These are phyloP conservation scores for Anthracocystis setariae DNA, from an alignment of 1,284 basidiomycete species.

Conservation along the genomic window DNA sequence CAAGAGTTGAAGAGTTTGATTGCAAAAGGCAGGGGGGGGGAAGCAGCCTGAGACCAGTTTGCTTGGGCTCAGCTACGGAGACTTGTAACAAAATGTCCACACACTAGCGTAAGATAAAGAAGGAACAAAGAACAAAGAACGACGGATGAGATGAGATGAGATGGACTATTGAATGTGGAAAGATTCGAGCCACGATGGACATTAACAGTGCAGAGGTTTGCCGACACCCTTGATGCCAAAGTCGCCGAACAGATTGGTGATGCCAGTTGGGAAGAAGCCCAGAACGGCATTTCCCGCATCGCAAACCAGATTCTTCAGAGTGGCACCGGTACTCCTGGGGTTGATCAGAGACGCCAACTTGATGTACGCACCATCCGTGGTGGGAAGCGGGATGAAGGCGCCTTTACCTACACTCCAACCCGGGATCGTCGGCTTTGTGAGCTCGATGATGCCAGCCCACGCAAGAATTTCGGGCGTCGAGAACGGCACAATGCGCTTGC, in stretches of 20 bases:
- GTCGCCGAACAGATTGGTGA: constrained; percentile 23
- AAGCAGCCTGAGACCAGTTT: too few species aligned
- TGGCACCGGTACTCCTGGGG: constrained; percentile 16
- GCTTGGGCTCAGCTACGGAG: too few species aligned
- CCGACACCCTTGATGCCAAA: constrained; percentile 23
- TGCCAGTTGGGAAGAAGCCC: constrained; percentile 27
- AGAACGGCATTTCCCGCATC: constrained; percentile 27
- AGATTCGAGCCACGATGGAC: too few species aligned
- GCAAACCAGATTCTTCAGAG: constrained; percentile 15
- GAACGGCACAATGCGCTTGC: constrained; percentile 25
- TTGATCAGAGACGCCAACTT: constrained; percentile 22
- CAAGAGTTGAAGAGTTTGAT: too few species aligned
- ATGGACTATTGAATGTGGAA: too few species aligned
- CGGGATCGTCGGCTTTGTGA: constrained; percentile 26
- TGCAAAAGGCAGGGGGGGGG: too few species aligned
- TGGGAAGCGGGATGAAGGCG: constrained; percentile 27
- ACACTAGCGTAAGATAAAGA: too few species aligned
- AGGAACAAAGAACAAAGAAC: too few species aligned
- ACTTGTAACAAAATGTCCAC: too few species aligned
- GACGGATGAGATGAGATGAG: too few species aligned
- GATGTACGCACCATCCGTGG: constrained; percentile 15
- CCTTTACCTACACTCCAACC: constrained; percentile 36
- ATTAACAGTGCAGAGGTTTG: neutral
- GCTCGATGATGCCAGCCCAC: constrained; percentile 28
- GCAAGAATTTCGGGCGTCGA: constrained; percentile 33